Conservation (phyloP, 2,329 filamentous ascomycete species). For the Westerdykella ornata region DNA sequence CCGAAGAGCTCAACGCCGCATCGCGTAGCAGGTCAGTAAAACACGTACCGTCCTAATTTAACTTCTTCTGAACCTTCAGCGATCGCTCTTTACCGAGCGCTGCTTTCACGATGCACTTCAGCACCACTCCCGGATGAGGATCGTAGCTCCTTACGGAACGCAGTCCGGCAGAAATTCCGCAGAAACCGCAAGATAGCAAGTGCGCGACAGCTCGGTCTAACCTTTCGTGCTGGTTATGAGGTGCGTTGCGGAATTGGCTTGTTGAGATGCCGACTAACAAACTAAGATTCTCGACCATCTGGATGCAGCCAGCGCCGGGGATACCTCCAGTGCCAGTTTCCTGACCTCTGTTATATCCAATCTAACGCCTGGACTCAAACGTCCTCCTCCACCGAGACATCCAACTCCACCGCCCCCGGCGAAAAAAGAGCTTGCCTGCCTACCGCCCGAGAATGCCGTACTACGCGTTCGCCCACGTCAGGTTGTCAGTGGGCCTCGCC, state of each 20-base stretch:
- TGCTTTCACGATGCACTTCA: slow-evolving; percentile 53
- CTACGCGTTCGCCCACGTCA: slow-evolving; percentile 49
- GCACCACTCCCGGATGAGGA: slow-evolving; percentile 50
- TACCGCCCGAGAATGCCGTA: slow-evolving; percentile 34
- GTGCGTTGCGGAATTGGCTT: slow-evolving; percentile 27
- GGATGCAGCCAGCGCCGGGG: slow-evolving; percentile 35
- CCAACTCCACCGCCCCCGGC: slow-evolving; percentile 3
- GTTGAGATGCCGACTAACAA: slow-evolving; percentile 6
- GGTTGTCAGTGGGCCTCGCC: slow-evolving; percentile 48
- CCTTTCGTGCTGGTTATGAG: slow-evolving; percentile 63
- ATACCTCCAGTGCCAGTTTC: slow-evolving; percentile 18
- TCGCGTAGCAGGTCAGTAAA: slow-evolving; percentile 45
- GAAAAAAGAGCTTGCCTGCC: slow-evolving; percentile 22
- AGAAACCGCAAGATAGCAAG: slow-evolving; percentile 55
- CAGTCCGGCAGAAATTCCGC: slow-evolving; percentile 58
- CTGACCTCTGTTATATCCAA: slow-evolving; percentile 33
- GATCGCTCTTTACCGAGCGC: slow-evolving; percentile 65
- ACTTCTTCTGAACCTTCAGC: slow-evolving; percentile 38
- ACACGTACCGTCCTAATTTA: background rate
- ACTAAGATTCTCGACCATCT: slow-evolving; percentile 39
- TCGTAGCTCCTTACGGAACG: slow-evolving; percentile 47
- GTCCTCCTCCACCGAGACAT: slow-evolving; percentile 5
- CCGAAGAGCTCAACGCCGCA: slow-evolving; percentile 46
- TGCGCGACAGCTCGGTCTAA: slow-evolving; percentile 53
- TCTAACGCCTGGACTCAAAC: slow-evolving; percentile 35